Evolutionary conservation across 129 eudicot genomes (phyloP).

Genomic region (Arctium minus): DNA sequence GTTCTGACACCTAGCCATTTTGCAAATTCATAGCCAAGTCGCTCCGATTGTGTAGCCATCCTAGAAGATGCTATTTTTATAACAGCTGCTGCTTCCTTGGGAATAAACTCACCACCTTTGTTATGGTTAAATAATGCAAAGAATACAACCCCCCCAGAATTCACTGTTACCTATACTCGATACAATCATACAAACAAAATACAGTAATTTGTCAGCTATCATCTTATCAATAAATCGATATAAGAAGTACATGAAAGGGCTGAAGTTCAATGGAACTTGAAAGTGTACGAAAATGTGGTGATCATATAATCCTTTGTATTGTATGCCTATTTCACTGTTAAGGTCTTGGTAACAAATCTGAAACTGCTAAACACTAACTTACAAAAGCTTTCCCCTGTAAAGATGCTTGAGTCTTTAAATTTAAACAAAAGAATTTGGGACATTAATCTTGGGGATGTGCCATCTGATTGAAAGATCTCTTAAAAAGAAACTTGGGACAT

Average conservation of each 20-base stretch:
- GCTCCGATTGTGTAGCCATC: constrained; percentile 98
- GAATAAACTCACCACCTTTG: constrained; percentile 50
- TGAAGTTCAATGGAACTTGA: neutral
- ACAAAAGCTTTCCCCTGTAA: neutral
- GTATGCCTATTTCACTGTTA: neutral
- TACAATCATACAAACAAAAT: neutral
- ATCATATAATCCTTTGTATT: neutral
- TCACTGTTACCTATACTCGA: constrained; percentile 78
- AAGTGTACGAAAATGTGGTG: neutral
- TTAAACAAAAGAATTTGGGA: neutral
- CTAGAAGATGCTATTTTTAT: constrained; percentile 92
- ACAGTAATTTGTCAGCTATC: neutral
- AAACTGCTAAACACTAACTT: neutral
- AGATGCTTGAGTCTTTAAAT: neutral
- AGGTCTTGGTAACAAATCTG: neutral
- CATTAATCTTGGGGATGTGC: no score
- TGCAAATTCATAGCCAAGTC: constrained; percentile 95
- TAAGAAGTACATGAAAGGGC: neutral
- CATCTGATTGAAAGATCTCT: no score
- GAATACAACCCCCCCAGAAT: constrained; percentile 98
- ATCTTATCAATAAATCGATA: neutral
- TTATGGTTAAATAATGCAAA: constrained; percentile 82
- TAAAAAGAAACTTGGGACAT: no score
- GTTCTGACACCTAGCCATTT: constrained; percentile 96
- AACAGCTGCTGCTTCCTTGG: constrained; percentile 94